Percentiles rank a stretch among this genome's conserved stretches.
Evolutionary conservation across 495 filamentous ascomycete species (phyloP).

Genomic region (Pyrenopolyporus hunteri): DNA sequence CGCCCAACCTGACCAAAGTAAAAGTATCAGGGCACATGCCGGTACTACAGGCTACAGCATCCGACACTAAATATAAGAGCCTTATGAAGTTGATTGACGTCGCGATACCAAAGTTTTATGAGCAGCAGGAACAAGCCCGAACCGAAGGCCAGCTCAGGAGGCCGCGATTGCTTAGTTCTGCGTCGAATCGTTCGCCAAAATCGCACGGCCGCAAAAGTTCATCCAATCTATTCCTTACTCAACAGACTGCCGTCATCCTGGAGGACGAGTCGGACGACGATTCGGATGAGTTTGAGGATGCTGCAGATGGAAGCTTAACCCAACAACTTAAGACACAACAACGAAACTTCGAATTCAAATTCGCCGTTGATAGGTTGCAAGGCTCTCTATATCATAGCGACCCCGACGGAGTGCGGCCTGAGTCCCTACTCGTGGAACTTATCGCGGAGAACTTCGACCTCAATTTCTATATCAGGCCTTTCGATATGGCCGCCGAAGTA

Average conservation of each 20-base stretch:
- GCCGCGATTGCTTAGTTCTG: slow-evolving; percentile 54
- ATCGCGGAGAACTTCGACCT: slow-evolving; percentile 89
- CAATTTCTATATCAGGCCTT: slow-evolving; percentile 84
- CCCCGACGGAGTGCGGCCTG: slow-evolving; percentile 73
- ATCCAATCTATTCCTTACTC: slow-evolving; percentile 53
- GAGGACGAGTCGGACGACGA: slow-evolving; percentile 74
- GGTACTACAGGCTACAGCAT: slow-evolving; percentile 87
- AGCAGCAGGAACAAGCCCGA: slow-evolving; percentile 46
- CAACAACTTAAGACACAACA: slow-evolving; percentile 77
- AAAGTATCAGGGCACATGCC: slow-evolving; percentile 90
- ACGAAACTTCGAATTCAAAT: slow-evolving; percentile 92
- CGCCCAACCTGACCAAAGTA: slow-evolving; percentile 90
- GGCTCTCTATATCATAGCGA: slow-evolving; percentile 90
- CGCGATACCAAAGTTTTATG: slow-evolving; percentile 84
- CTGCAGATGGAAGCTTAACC: slow-evolving; percentile 62
- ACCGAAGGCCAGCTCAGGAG: slow-evolving; percentile 60
- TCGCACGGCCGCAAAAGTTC: slow-evolving; percentile 42
- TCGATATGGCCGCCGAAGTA: slow-evolving; percentile 90
- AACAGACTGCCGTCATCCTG: slow-evolving; percentile 77
- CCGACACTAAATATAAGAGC: slow-evolving; percentile 93
- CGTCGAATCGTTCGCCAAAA: slow-evolving; percentile 44
- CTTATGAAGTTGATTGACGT: slow-evolving; percentile 96
- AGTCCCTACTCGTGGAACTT: slow-evolving; percentile 86
- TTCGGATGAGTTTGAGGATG: slow-evolving; percentile 66
- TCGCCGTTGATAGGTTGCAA: slow-evolving; percentile 88